Conservation (phyloP, 352 stramenopile genomes). For the Pythium grandisporangium region DNA sequence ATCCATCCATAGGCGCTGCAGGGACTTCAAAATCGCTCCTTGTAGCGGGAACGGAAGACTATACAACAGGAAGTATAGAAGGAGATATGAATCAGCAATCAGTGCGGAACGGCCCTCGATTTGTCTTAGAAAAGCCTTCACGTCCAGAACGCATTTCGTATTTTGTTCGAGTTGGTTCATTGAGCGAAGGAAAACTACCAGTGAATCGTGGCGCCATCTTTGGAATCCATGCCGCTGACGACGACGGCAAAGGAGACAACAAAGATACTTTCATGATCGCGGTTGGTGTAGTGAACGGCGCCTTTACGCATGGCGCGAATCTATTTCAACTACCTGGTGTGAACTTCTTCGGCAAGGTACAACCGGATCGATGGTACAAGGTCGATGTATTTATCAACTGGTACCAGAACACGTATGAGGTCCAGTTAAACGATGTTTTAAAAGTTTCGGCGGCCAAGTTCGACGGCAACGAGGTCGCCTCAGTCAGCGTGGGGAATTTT, state of each 20-base stretch:
- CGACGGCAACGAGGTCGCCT: slow-evolving; percentile 19
- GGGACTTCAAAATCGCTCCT: slow-evolving; percentile 64
- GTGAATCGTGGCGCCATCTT: slow-evolving; percentile 61
- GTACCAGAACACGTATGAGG: slow-evolving; percentile 61
- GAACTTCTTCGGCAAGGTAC: slow-evolving; percentile 37
- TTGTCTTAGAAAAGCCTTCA: slow-evolving; percentile 12
- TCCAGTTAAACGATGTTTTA: slow-evolving; percentile 89
- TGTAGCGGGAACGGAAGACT: slow-evolving; percentile 35
- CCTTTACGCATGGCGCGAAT: slow-evolving; percentile 71
- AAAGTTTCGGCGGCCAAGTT: slow-evolving; percentile 60
- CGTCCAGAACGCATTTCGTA: slow-evolving; percentile 64
- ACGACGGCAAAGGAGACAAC: slow-evolving; percentile 3
- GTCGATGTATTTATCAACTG: slow-evolving; percentile 91
- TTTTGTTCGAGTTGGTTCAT: slow-evolving; percentile 54
- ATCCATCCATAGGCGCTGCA: slow-evolving; percentile 56
- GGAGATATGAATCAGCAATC: slow-evolving; percentile 17
- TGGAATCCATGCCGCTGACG: slow-evolving; percentile 18
- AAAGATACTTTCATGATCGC: slow-evolving; percentile 55
- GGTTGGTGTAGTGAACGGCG: slow-evolving; percentile 51
- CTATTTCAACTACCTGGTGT: slow-evolving; percentile 38
- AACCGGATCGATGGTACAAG: slow-evolving; percentile 90
- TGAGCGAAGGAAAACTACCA: slow-evolving; percentile 25
- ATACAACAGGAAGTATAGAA: slow-evolving; percentile 4
- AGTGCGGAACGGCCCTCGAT: slow-evolving; percentile 36
- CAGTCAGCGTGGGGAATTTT: slow-evolving; percentile 76